phyloP scores from a whole-genome alignment of 169 alveolate species.

The Babesia ovis region DNA sequence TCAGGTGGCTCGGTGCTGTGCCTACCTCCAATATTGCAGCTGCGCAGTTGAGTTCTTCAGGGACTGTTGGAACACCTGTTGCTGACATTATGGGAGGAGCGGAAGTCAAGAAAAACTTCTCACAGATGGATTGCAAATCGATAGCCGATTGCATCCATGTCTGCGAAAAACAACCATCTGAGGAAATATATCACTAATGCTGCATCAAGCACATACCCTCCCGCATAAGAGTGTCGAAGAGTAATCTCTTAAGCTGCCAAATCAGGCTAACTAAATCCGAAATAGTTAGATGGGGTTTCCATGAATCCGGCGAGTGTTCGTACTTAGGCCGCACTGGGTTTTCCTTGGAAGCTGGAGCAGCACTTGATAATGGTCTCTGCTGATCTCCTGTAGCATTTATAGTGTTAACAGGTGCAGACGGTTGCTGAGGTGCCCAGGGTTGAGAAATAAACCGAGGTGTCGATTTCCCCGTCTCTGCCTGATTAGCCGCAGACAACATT shows the following conservation, averaged over 20 bases:
- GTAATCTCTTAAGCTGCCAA: constrained; percentile 6
- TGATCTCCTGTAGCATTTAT: not conserved
- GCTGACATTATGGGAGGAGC: constrained; percentile 34
- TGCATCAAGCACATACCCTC: constrained; percentile 13
- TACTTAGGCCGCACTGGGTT: not conserved
- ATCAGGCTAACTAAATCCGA: not conserved
- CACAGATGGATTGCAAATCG: constrained; percentile 68
- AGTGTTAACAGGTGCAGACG: not conserved
- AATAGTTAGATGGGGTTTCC: constrained; percentile 17
- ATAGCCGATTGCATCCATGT: constrained; percentile 73
- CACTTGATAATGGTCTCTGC: not conserved
- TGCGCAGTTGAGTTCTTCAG: constrained; percentile 63
- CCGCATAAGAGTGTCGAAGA: constrained; percentile 2
- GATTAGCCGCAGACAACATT: not conserved
- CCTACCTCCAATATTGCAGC: constrained; percentile 61
- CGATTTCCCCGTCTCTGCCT: not conserved
- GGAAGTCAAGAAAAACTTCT: constrained; percentile 57
- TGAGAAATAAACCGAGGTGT: not conserved
- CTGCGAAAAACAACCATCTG: constrained; percentile 65
- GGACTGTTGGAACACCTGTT: constrained; percentile 43
- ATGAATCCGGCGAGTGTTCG: constrained; percentile 4
- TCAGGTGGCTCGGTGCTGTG: not conserved
- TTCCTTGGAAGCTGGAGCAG: not conserved
- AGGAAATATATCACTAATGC: not conserved
- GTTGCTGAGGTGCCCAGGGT: not conserved